A percentile compares a stretch with the other conserved stretches of the same genome.
phyloP scores from a whole-genome alignment of 2,329 filamentous ascomycete genomes.

The Cladosporium sp. region DNA sequence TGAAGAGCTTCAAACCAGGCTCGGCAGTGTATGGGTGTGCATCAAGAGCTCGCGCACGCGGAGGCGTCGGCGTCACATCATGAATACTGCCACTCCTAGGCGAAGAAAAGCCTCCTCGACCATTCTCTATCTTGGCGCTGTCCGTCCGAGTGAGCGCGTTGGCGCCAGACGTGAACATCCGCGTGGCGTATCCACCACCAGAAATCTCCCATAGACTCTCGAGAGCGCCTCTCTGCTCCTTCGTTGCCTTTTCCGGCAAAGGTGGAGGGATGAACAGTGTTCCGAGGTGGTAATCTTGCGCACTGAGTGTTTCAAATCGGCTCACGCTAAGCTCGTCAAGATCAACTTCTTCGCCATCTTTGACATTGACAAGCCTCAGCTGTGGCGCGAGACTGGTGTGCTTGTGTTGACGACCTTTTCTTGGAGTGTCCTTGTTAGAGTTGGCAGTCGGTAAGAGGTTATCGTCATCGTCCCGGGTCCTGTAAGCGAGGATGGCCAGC shows the following conservation, averaged over 20 bases:
- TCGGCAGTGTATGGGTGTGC: conserved; percentile 48
- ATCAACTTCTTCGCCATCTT: conserved; percentile 76
- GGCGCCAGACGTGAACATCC: conserved; percentile 80
- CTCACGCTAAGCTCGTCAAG: conserved; percentile 77
- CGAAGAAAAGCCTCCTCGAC: conserved; percentile 31
- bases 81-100: conserved; percentile 33
- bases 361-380: conserved; percentile 82
- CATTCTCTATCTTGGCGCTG: conserved; percentile 33
- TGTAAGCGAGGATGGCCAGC: conserved; percentile 86
- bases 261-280: conserved; percentile 74
- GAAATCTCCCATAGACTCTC: conserved; percentile 84
- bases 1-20: conserved; percentile 75
- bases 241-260: conserved; percentile 53
- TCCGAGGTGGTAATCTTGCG: conserved; percentile 86
- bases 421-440: conserved; percentile 52
- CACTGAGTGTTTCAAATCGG: conserved; percentile 78
- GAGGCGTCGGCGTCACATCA: conserved; percentile 21
- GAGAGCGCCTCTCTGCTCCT: conserved; percentile 63
- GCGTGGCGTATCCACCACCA: conserved; percentile 72
- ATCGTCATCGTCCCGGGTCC: conserved; percentile 68
- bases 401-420: conserved; percentile 64
- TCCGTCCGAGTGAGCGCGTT: conserved; percentile 58
- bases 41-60: conserved; percentile 26
- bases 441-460: conserved; percentile 39
- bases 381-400: conserved; percentile 83